Percentiles rank a stretch among this genome's conserved stretches.
These are phyloP conservation scores for Penicillium sumatraense DNA, from an alignment of 2,329 filamentous ascomycete genomes.

Conservation along the genomic window DNA sequence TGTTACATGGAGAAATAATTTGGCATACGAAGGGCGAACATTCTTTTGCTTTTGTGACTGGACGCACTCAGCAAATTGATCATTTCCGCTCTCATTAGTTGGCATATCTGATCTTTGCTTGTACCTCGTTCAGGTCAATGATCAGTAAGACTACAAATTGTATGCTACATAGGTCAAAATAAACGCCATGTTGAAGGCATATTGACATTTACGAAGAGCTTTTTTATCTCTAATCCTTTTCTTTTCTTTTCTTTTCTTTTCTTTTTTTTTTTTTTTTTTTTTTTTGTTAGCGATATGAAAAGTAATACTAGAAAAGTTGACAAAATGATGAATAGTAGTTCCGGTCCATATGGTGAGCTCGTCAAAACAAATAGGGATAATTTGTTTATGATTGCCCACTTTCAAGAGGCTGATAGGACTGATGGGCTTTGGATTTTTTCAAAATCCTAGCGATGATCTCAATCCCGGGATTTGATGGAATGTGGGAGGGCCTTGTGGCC, in stretches of 20 bases:
- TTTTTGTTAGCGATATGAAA: background rate
- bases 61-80: slow-evolving; percentile 8
- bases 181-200: too few species aligned
- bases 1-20: slow-evolving; percentile 15
- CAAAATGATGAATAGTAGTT: background rate
- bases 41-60: slow-evolving; percentile 8
- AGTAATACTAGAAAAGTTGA: too few species aligned
- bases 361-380: background rate
- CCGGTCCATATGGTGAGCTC: background rate
- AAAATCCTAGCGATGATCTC: background rate
- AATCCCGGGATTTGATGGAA: background rate
- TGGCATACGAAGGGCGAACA: slow-evolving; percentile 7
- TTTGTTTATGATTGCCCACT: background rate
- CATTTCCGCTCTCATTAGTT: background rate
- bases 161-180: slow-evolving; percentile 6
- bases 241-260: background rate
- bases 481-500: background rate
- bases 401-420: too few species aligned
- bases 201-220: too few species aligned
- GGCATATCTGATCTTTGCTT: slow-evolving; percentile 1
- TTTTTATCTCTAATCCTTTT: background rate
- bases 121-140: background rate
- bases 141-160: background rate
- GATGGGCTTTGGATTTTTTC: too few species aligned
- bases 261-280: background rate